Base-by-base conservation (phyloP, 371 early-diverging fungal genomes). In the Funneliformis caledonium region DNA sequence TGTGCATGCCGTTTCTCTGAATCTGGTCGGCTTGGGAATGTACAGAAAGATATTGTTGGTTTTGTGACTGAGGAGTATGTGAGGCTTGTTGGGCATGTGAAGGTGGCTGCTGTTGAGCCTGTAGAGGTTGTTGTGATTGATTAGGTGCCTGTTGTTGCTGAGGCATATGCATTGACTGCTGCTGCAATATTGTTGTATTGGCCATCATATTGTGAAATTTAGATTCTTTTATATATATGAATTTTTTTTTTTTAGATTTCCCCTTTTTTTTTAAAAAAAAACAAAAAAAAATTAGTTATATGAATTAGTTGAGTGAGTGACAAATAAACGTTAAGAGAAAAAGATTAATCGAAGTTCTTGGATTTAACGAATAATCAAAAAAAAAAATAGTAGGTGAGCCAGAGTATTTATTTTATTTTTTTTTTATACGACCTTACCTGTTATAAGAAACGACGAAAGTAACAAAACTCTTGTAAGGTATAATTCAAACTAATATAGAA, bases 101-200 rank as follows among this genome's bases (percentile, higher is more conserved):
- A 19, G 59, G 76, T 43, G 14, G 45, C 22, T 76, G 76, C 45
- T 76, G 76, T 19, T 70, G 72, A 14, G 31, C 33, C 45, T 76
- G 76, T 19, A 14, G 61, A 37, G 31, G 60, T 12, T 76, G 76
- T 42, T 73, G 74, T 56, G 74, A 2, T 31, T 52, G 50, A 22
- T 56, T 26, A 33, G 73, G 37, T 73, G 26, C 50, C 22, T 31
- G 47, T 56, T 73, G 73, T 50, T 9, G 73, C 22, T 12, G 48
- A 6, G 22, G 6, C n/a, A 43, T 33, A 26, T 73, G 73, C 56
- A 42, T 47, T 72, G 31, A 59, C 19, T n/a, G 59, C n/a, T 59
- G 14, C 31, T 26, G 26, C 26, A 26, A 26, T 26, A 26, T 31
- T 65, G 11, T 59, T 59, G 59, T 59, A 59, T 33, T 16, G n/a